Evolutionary conservation across 805 yeast species (phyloP).

Genomic region (Kurtzmaniella fragi): DNA sequence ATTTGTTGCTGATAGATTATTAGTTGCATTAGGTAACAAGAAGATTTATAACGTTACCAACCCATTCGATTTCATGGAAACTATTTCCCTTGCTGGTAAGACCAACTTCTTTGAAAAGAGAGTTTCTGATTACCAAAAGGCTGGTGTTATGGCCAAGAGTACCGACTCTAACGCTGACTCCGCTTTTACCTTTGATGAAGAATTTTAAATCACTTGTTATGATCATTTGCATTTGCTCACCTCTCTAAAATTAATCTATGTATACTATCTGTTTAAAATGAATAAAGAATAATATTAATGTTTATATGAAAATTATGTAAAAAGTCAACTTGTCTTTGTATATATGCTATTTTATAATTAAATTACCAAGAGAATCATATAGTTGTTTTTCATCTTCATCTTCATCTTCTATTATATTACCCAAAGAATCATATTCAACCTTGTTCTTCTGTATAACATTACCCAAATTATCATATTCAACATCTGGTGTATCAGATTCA

Average conservation of each 20-base stretch:
- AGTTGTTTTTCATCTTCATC: background rate
- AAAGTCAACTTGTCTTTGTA: too few species aligned
- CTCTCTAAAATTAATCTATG: background rate
- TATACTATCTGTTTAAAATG: constrained; percentile 1
- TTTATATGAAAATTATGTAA: too few species aligned
- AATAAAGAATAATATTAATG: background rate
- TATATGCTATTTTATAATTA: background rate
- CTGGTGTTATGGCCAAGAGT: constrained; percentile 92
- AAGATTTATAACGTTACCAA: constrained; percentile 82
- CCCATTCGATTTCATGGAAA: constrained; percentile 99
- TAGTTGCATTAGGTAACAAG: constrained; percentile 86
- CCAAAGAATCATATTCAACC: constrained; percentile 15
- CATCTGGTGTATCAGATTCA: constrained; percentile 5
- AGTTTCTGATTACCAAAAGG: constrained; percentile 97
- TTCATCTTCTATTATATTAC: constrained; percentile 4
- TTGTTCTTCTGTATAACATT: too few species aligned
- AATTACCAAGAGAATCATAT: background rate
- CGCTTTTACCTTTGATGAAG: constrained; percentile 86
- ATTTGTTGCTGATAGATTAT: constrained; percentile 93
- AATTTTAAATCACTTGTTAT: constrained; percentile 49
- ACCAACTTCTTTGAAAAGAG: constrained; percentile 99
- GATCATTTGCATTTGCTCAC: too few species aligned
- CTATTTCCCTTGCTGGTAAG: constrained; percentile 96
- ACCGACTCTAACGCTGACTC: constrained; percentile 44
- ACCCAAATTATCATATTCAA: constrained; percentile 11